A percentile compares a stretch with the other conserved stretches of the same genome.
Conservation (phyloP, 2,329 filamentous ascomycete species). For the Xylaria sp. region DNA sequence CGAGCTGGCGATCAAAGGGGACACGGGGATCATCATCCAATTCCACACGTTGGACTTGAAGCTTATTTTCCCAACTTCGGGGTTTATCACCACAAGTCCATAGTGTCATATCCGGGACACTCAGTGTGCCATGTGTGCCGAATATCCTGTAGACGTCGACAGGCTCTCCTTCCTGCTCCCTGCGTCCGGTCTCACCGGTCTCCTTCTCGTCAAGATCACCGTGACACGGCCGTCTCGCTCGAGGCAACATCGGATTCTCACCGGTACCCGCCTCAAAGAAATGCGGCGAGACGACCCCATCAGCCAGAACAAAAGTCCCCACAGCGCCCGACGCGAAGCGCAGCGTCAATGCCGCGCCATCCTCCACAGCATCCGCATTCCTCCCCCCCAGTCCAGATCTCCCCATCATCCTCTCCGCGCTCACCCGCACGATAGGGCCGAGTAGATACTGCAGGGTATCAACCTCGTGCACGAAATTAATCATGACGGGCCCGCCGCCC, state of each 20-base stretch:
- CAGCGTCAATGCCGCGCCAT: constrained; percentile 16
- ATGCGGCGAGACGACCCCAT: constrained; percentile 17
- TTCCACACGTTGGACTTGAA: constrained; percentile 2
- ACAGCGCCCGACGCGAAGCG: constrained; percentile 19
- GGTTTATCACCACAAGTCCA: constrained; percentile 13
- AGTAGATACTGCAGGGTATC: constrained; percentile 19
- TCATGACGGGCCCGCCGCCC: constrained; percentile 17
- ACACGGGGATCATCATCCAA: constrained; percentile 12
- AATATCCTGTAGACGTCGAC: constrained; percentile 26
- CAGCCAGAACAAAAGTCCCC: constrained; percentile 12
- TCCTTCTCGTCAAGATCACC: not conserved
- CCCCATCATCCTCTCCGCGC: not conserved
- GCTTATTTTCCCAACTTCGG: constrained; percentile 15
- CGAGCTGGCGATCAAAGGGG: constrained; percentile 23
- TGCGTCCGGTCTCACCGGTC: no score
- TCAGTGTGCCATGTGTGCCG: constrained; percentile 18
- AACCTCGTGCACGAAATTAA: constrained; percentile 23
- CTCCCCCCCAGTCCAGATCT: not conserved
- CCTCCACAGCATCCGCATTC: constrained; percentile 3
- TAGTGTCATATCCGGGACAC: constrained; percentile 22
- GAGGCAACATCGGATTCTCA: constrained; percentile 20
- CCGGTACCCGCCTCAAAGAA: constrained; percentile 20
- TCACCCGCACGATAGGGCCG: constrained; percentile 16
- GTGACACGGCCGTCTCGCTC: not conserved
- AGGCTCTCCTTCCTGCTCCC: not conserved